Evolutionary conservation across 2,329 filamentous ascomycete genomes (phyloP).

Genomic region (Aspergillus felis): DNA sequence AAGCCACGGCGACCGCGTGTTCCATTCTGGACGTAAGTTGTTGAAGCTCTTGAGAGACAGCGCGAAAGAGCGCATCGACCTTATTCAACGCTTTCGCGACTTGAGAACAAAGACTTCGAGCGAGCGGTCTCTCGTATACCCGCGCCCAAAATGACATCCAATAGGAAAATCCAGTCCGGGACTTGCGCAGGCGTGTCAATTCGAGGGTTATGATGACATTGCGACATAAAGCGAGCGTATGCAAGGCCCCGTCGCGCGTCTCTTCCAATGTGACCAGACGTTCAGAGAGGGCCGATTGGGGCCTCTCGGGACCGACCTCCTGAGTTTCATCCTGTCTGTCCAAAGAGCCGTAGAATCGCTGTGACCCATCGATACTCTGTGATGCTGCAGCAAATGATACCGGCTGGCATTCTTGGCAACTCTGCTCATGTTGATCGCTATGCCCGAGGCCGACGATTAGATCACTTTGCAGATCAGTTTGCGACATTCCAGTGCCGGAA

Average conservation of each 20-base stretch:
- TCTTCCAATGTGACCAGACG: conserved; percentile 3
- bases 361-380: conserved; percentile 1
- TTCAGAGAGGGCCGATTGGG: conserved; percentile 3
- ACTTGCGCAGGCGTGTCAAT: conserved; percentile 27
- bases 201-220: conserved; percentile 25
- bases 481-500: conserved; percentile 6
- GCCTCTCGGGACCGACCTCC: neutral
- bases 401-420: neutral
- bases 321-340: neutral
- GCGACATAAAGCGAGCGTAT: conserved; percentile 24
- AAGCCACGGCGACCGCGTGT: conserved; percentile 13
- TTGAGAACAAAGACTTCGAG: conserved; percentile 9
- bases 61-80: conserved; percentile 24
- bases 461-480: conserved; percentile 3
- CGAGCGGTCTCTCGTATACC: conserved; percentile 21
- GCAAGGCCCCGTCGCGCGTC: conserved; percentile 18
- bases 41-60: conserved; percentile 21
- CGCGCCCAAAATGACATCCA: conserved; percentile 29
- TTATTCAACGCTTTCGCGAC: conserved; percentile 15
- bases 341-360: conserved; percentile 14
- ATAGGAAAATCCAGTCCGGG: conserved; percentile 23
- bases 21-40: conserved; percentile 19
- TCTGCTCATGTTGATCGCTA: conserved; percentile 1
- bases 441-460: neutral
- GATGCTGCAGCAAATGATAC: conserved; percentile 1